These are phyloP conservation scores for Protomyces inundatus DNA, from an alignment of 1,139 yeast species.

Conservation along the genomic window DNA sequence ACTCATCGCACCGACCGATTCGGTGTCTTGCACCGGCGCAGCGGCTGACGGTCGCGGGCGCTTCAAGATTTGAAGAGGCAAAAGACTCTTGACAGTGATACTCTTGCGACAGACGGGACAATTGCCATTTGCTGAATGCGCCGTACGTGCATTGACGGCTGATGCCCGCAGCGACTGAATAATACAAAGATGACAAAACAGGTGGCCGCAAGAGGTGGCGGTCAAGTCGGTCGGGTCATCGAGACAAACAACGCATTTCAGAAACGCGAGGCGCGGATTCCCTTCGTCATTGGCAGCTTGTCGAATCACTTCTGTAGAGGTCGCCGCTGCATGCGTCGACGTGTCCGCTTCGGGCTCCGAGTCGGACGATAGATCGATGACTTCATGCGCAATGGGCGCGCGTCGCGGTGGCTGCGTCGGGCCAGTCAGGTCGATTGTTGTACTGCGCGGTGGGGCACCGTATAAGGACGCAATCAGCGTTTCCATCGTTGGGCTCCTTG, in stretches of 20 bases:
- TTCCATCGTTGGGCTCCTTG: too few species aligned
- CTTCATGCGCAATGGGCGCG: constrained; percentile 1
- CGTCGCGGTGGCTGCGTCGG: background rate
- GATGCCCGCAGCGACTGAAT: background rate
- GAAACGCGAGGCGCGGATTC: constrained; percentile 18
- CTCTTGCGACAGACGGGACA: constrained; percentile 22
- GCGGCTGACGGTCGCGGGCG: background rate
- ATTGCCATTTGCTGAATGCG: constrained; percentile 1
- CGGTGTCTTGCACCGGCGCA: background rate
- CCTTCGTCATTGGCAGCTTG: constrained; percentile 8
- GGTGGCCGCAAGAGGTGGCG: constrained; percentile 23
- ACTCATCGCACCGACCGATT: too few species aligned
- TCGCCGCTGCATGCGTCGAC: background rate
- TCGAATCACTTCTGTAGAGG: background rate
- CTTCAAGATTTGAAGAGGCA: constrained; percentile 13
- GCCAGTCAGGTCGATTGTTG: background rate
- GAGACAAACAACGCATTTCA: constrained; percentile 23
- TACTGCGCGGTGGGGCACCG: too few species aligned
- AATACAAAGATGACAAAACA: constrained; percentile 19
- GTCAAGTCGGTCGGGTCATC: constrained; percentile 23
- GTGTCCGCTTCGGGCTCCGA: background rate
- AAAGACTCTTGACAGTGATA: constrained; percentile 9
- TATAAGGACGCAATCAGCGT: too few species aligned
- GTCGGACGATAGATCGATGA: constrained; percentile 20
- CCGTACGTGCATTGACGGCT: background rate